Conservation (phyloP, 1,139 yeast species). For the Magnusiomyces suaveolens region DNA sequence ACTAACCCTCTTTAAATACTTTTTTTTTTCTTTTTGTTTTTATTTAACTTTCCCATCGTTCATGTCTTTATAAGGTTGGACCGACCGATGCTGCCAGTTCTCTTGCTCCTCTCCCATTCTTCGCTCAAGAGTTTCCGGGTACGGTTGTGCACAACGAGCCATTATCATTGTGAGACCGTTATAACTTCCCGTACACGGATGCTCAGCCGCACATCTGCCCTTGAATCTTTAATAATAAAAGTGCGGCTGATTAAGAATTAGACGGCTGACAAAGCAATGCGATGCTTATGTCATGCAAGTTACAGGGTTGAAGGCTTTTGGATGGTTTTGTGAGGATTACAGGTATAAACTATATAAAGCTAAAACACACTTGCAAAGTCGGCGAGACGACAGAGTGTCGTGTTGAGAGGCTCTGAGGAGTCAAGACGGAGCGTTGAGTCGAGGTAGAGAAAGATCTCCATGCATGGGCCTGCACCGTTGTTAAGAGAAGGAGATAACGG, state of each 20-base stretch:
- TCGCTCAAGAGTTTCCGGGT: slow-evolving; percentile 1
- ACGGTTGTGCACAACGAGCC: neutral
- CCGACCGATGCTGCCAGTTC: neutral
- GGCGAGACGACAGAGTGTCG: neutral
- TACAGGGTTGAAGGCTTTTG: neutral
- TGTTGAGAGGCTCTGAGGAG: neutral
- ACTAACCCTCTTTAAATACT: neutral
- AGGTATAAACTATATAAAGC: no score
- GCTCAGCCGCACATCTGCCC: no score
- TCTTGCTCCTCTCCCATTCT: neutral
- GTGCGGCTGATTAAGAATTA: no score
- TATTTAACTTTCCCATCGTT: neutral
- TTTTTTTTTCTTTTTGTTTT: slow-evolving; percentile 1
- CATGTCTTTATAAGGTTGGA: neutral
- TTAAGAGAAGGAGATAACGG: no score
- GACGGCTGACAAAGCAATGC: no score
- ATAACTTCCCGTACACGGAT: neutral
- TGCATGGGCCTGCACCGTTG: neutral
- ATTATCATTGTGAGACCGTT: neutral
- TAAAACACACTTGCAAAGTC: neutral
- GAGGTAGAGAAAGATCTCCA: neutral
- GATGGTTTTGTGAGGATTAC: no score
- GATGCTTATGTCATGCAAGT: no score
- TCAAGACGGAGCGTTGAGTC: slow-evolving; percentile 1
- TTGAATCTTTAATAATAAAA: no score